Base-by-base conservation (phyloP, 2,329 filamentous ascomycete species). In the Ramichloridium luteum region DNA sequence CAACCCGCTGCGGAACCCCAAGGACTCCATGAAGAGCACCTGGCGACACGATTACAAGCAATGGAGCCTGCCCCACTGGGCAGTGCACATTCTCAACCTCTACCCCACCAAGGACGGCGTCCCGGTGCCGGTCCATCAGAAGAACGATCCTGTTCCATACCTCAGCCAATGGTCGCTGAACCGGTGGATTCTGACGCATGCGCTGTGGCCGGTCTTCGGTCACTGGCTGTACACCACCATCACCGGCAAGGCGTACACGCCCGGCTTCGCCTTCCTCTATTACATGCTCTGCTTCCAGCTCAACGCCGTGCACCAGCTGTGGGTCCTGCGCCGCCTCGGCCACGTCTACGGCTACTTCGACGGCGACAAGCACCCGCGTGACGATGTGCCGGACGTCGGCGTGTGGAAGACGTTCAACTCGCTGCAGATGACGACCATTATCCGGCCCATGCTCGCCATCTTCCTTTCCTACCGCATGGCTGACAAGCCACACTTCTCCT, bases 321-420 rank as follows among this genome's bases (percentile, higher is more conserved):
- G 55, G 13, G 45, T 51, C 4, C 49, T 64, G 9, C 56, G 59
- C 5, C 48, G 48, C 4, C 36, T 63, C 1, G 59, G 56, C 1
- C 57, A 62, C 28, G 37, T 31, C 0, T 46, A 53, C 13, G 61
- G 61, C 4, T 64, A 59, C 33, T 49, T 65, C 2, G 61, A 65
- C 35, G 61, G 61, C 9, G 60, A 64, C 36, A 53, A 57, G 22
- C 60, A 64, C 37, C 54, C 49, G 12, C 55, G 61, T 11, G 60
- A 64, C 30, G 54, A 57, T 3, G 54, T 64, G 4, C 61, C 61
- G 0, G 59, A 64, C 28, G 35, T 33, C 11, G 35, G 34, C 13
- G 43, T 44, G 2, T 30, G 32, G 9, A 46, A 44, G 25, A 39
- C 40, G n/a, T 36, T 44, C 27, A 32, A 30, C 17, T 41, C 42